These are phyloP conservation scores for Schizochytrium sp. DNA, from an alignment of 108 stramenopile genomes.

Conservation along the genomic window DNA sequence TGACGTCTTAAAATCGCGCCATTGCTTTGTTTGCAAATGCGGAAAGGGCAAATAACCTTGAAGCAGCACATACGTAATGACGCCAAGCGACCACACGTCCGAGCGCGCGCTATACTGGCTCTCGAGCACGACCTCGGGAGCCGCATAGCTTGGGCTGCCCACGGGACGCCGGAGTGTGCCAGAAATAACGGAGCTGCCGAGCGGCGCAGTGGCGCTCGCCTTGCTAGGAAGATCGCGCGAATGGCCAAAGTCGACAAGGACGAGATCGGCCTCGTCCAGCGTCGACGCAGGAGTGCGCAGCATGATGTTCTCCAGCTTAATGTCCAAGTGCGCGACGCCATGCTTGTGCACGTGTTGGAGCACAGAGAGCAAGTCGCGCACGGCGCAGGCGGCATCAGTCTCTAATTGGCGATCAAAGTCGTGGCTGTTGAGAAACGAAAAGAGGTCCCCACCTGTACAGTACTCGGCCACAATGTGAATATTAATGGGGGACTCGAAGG, in stretches of 20 bases:
- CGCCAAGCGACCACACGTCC: constrained; percentile 10
- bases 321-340: not conserved
- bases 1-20: not conserved
- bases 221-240: not conserved
- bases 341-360: not conserved
- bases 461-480: constrained; percentile 17
- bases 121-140: not conserved
- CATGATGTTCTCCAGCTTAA: not conserved
- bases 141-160: not conserved
- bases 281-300: not conserved
- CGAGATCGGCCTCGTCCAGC: not conserved
- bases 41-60: constrained; percentile 6
- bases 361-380: not conserved
- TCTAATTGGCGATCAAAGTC: not conserved
- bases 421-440: constrained; percentile 6
- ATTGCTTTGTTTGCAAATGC: not conserved
- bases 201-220: not conserved
- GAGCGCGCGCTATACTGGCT: not conserved
- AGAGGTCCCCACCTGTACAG: constrained; percentile 8
- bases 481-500: constrained; percentile 15
- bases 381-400: not conserved
- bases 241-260: constrained; percentile 8
- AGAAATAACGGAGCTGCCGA: not conserved
- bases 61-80: not conserved
- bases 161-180: not conserved